Base-by-base conservation (phyloP, 257 asterid species). In the Orobanche coerulescens region DNA sequence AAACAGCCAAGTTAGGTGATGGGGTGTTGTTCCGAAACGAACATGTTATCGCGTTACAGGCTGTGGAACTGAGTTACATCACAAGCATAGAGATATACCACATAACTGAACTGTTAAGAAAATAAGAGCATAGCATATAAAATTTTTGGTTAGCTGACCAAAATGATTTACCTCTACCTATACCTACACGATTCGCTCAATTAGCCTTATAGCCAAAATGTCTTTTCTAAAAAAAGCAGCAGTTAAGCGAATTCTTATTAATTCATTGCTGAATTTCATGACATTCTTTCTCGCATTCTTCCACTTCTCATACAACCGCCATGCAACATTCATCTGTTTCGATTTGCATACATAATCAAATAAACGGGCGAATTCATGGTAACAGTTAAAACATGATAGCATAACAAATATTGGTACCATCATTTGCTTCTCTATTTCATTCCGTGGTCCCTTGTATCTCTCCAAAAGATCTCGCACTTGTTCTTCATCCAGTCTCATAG, bases 401-500 rank as follows among this genome's bases (percentile, higher is more conserved):
- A 56, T 22, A 52, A 52, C 39, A 49, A 40, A 57, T 31, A 23
- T 14, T 11, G 5, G 36, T 81, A 89, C 98, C 97, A 77, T 78
- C 78, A 76, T 76, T 75, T 80, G 95, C 84, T 77, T 86, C 79
- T 93, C 98, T 58, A 93, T 79, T 73, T 83, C 97, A 49, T 76
- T 81, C 53, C 95, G 73, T 2, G 94, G 86, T 25, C 98, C 98
- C 25, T 71, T 65, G 70, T 89, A 93, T 37, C 78, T 70, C 74
- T 78, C 91, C 66, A 80, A 65, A 55, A 86, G 68, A 52, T 76
- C 75, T 68, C 70, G 84, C 20, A 72, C 95, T 66, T 79, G 85
- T 51, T 73, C 82, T 67, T 70, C 79, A 55, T 77, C 82, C 75
- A 93, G 77, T 73, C 80, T 80, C 91, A 93, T 72, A 31, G 87